Conservation (phyloP, 2,329 filamentous ascomycete species). For the Colletotrichum orchidophilum region DNA sequence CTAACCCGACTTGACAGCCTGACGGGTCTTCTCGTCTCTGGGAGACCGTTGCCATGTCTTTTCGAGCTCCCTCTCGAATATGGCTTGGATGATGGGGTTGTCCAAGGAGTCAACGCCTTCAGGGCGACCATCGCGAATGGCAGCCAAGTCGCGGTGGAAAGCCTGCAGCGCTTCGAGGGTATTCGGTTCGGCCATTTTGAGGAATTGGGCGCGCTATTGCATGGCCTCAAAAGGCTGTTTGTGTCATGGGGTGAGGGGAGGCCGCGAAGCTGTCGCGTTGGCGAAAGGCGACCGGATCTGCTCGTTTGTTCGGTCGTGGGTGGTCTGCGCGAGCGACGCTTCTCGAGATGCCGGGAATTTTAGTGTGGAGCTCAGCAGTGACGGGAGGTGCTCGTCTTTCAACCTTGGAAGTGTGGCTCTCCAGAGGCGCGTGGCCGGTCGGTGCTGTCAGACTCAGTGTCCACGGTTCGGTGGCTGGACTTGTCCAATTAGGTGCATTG, state of each 20-base stretch:
- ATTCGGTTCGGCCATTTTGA: slow-evolving; percentile 77
- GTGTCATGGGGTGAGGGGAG: slow-evolving; percentile 25
- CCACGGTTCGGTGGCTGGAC: not conserved
- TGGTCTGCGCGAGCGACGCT: slow-evolving; percentile 15
- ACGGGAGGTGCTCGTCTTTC: not conserved
- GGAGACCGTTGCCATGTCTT: slow-evolving; percentile 77
- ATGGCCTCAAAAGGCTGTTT: slow-evolving; percentile 44
- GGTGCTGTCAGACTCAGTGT: not conserved
- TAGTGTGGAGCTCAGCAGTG: slow-evolving; percentile 29
- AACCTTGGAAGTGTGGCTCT: not conserved
- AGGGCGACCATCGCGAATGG: slow-evolving; percentile 74
- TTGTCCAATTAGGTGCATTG: slow-evolving; percentile 17
- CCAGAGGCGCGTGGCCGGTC: slow-evolving; percentile 2
- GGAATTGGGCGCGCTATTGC: slow-evolving; percentile 53
- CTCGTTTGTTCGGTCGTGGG: slow-evolving; percentile 2
- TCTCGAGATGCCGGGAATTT: slow-evolving; percentile 34
- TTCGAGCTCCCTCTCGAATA: slow-evolving; percentile 78
- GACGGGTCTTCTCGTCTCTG: slow-evolving; percentile 80
- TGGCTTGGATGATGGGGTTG: slow-evolving; percentile 73
- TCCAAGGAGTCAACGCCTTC: slow-evolving; percentile 72
- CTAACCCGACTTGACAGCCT: slow-evolving; percentile 74
- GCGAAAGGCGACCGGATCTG: slow-evolving; percentile 13
- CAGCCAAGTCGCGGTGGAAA: slow-evolving; percentile 85
- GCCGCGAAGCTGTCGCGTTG: slow-evolving; percentile 31
- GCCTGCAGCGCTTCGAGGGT: slow-evolving; percentile 81